Base-by-base conservation (phyloP, 495 filamentous ascomycete species). In the Glonium stellatum region DNA sequence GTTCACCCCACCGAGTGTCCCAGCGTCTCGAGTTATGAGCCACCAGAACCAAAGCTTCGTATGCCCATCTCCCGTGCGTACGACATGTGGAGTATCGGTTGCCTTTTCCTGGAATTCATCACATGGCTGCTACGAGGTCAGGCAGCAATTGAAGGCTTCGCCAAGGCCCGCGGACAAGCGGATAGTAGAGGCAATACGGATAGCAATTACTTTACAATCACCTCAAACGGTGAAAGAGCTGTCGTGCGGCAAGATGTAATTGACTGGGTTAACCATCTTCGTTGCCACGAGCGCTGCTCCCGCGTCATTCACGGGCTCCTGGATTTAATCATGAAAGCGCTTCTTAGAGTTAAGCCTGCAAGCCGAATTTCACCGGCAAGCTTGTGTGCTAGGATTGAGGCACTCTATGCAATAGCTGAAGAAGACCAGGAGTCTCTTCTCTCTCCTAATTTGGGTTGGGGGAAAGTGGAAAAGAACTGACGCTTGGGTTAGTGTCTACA, bases 11-110 rank as follows among this genome's bases (percentile, higher is more conserved):
- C 12, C 13, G 21, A 51, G 13, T 9, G 25, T 27, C 12, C 41
- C 18, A 41, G 21, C 31, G 25, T 35, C 21, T 39, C 54, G 23
- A 56, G 31, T 35, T 56, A 56, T 35, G 54, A 39, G 54, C 54
- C 54, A 27, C 54, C 31, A 22, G 54, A 56, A 27, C 42, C 44
- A 39, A 56, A 39, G 21, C 54, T 56, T 22, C 31, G 44, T 18
- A 56, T 12, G 35, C 54, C 1, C 18, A 44, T 58, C 21, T 56
- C 54, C 19, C 54, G 54, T 18, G 37, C 31, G 9, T 56, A 56
- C 36, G 75, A 77, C 60, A 55, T 76, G 53, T 77, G 75, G 75
- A 75, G 70, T 56, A 70, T 77, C 57, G 75, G 71, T 36, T 76
- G 73, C 49, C 62, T 74, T 27, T 23, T 75, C 58, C 73, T 73